phyloP scores from a whole-genome alignment of 768 basidiomycete species.

The Mycena amicta region DNA sequence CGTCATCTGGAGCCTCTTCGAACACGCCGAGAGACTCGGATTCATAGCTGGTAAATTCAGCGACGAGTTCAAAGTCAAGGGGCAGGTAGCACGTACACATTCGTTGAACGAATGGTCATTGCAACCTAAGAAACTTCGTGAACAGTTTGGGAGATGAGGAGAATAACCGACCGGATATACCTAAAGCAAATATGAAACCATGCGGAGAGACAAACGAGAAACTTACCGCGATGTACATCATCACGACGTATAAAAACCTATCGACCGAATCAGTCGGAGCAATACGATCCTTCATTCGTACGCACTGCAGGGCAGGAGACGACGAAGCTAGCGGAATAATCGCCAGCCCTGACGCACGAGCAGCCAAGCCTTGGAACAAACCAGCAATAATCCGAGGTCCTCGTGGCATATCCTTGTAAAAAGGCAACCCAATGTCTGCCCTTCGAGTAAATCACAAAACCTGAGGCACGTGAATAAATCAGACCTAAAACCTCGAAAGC shows the following conservation, averaged over 20 bases:
- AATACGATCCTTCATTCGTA: background rate
- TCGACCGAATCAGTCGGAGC: background rate
- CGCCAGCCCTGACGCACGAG: slow-evolving; percentile 54
- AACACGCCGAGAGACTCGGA: slow-evolving; percentile 73
- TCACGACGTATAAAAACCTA: slow-evolving; percentile 71
- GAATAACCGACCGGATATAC: slow-evolving; percentile 45
- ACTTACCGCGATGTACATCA: slow-evolving; percentile 74
- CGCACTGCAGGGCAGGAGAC: slow-evolving; percentile 73
- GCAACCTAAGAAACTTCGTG: slow-evolving; percentile 52
- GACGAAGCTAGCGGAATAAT: slow-evolving; percentile 49
- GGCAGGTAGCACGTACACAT: slow-evolving; percentile 44
- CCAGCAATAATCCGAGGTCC: slow-evolving; percentile 46
- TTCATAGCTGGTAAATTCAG: slow-evolving; percentile 55
- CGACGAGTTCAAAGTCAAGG: background rate
- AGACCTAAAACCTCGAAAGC: slow-evolving; percentile 65
- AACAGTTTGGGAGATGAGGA: background rate
- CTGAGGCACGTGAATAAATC: slow-evolving; percentile 3
- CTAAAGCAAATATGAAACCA: slow-evolving; percentile 24
- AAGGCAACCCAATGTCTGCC: slow-evolving; percentile 44
- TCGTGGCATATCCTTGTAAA: slow-evolving; percentile 38
- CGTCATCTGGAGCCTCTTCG: slow-evolving; percentile 51
- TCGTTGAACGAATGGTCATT: slow-evolving; percentile 66
- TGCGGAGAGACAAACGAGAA: too few relatives aligned
- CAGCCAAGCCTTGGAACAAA: slow-evolving; percentile 57
- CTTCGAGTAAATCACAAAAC: background rate